Conservation (phyloP, 371 early-diverging fungal genomes). For the Encephalitozoon cuniculi region DNA sequence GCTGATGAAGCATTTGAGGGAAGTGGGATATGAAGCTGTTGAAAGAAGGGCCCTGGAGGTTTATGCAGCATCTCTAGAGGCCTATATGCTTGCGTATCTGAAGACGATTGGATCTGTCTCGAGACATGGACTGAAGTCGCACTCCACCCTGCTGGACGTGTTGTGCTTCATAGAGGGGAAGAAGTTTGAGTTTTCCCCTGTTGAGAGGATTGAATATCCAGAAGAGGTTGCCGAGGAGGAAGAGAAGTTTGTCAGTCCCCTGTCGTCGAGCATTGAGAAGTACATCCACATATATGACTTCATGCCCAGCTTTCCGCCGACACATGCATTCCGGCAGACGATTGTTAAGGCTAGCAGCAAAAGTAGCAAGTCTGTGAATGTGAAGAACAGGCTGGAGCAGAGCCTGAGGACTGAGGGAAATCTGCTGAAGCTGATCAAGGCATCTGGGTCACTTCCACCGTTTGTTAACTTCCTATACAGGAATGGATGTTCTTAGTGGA, state of each 20-base stretch:
- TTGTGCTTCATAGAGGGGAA: background rate
- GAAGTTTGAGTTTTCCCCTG: background rate
- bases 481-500: background rate
- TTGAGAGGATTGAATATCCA: background rate
- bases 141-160: background rate
- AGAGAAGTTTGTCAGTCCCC: slow-evolving; percentile 34
- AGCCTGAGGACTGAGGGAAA: slow-evolving; percentile 54
- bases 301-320: slow-evolving; percentile 59
- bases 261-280: slow-evolving; percentile 48
- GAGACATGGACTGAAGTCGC: background rate
- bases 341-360: slow-evolving; percentile 35
- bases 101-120: background rate
- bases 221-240: background rate
- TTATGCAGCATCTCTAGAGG: background rate
- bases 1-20: background rate
- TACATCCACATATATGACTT: slow-evolving; percentile 60
- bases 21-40: slow-evolving; percentile 5
- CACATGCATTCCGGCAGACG: slow-evolving; percentile 59
- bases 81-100: background rate
- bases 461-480: slow-evolving; percentile 46
- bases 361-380: slow-evolving; percentile 43
- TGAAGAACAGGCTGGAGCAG: slow-evolving; percentile 58
- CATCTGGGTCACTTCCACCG: slow-evolving; percentile 38
- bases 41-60: background rate
- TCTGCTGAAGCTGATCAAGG: slow-evolving; percentile 48